phyloP scores from a whole-genome alignment of 2,329 filamentous ascomycete genomes.

The Xylariaceae sp. region DNA sequence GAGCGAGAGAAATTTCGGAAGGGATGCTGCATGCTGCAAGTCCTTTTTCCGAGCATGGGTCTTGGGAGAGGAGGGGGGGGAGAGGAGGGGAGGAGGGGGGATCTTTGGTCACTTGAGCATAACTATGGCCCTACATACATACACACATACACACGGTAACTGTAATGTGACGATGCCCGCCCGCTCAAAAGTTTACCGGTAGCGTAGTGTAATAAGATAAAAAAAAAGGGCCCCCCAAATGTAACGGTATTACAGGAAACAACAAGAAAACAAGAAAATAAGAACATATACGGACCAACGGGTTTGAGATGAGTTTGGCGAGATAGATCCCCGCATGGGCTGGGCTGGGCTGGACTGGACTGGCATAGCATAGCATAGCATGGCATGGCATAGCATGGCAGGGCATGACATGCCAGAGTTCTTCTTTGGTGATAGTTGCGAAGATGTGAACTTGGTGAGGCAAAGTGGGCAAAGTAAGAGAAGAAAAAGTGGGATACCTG shows the following conservation, averaged over 20 bases:
- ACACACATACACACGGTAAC: not conserved
- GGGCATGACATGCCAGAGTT: conserved; percentile 7
- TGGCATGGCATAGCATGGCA: conserved; percentile 7
- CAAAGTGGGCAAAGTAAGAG: not conserved
- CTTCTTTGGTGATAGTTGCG: conserved; percentile 4
- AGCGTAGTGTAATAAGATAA: not conserved
- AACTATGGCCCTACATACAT: not conserved
- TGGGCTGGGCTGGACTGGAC: not conserved
- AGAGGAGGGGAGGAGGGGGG: no score
- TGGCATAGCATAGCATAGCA: conserved; percentile 7
- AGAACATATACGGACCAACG: no score
- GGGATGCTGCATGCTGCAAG: conserved; percentile 21
- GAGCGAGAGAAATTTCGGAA: conserved; percentile 19
- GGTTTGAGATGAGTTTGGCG: not conserved
- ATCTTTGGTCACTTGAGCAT: conserved; percentile 13
- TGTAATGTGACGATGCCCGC: not conserved
- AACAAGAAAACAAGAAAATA: no score
- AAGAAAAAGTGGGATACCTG: no score
- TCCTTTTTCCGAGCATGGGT: conserved; percentile 20
- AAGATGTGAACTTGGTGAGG: not conserved
- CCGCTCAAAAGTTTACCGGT: not conserved
- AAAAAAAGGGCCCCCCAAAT: no score
- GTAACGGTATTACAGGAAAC: no score
- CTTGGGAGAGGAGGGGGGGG: not conserved
- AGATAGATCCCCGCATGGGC: conserved; percentile 16